A percentile compares a stretch with the other conserved stretches of the same genome.
These are phyloP conservation scores for Geotrichum carabidarum DNA, from an alignment of 1,139 yeast species.

Conservation along the genomic window DNA sequence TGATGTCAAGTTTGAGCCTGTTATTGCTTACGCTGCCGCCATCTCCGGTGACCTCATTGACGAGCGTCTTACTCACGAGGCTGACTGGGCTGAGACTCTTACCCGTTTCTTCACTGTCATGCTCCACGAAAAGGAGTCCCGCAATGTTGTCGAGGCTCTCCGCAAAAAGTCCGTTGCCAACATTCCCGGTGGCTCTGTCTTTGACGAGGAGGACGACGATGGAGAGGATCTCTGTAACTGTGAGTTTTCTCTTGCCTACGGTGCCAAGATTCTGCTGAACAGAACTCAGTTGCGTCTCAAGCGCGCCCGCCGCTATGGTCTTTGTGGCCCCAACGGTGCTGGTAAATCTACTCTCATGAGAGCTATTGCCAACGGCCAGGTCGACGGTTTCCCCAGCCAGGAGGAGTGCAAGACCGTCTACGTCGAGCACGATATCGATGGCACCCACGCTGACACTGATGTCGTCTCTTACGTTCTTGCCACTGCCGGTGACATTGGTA, in stretches of 20 bases:
- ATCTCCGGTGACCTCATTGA: constrained; percentile 98
- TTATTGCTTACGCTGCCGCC: constrained; percentile 80
- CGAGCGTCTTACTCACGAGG: constrained; percentile 92
- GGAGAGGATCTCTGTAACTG: constrained; percentile 99
- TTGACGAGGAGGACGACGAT: constrained; percentile 98
- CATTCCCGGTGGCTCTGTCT: constrained; percentile 92
- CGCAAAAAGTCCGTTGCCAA: constrained; percentile 95
- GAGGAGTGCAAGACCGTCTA: constrained; percentile 97
- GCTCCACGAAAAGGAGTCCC: constrained; percentile 89
- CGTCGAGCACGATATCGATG: constrained; percentile 99
- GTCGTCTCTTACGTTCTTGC: constrained; percentile 86
- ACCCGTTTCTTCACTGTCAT: constrained; percentile 94
- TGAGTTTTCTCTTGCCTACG: constrained; percentile 99
- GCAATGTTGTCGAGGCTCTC: constrained; percentile 86
- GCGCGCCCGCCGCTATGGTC: constrained; percentile 99
- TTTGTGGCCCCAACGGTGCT: constrained; percentile 99
- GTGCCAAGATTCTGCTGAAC: constrained; percentile 99
- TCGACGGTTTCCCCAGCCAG: constrained; percentile 99
- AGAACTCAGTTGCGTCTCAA: constrained; percentile 98
- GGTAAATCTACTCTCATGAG: constrained; percentile 99
- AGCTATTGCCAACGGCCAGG: constrained; percentile 99
- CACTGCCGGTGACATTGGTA: constrained; percentile 55
- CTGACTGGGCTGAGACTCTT: constrained; percentile 81
- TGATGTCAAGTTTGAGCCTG: constrained; percentile 62
- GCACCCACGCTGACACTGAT: constrained; percentile 92